Percentiles rank a stretch among this genome's conserved stretches.
These are phyloP conservation scores for Dioscorea dumetorum DNA, from an alignment of 106 monocot genomes.

Conservation along the genomic window DNA sequence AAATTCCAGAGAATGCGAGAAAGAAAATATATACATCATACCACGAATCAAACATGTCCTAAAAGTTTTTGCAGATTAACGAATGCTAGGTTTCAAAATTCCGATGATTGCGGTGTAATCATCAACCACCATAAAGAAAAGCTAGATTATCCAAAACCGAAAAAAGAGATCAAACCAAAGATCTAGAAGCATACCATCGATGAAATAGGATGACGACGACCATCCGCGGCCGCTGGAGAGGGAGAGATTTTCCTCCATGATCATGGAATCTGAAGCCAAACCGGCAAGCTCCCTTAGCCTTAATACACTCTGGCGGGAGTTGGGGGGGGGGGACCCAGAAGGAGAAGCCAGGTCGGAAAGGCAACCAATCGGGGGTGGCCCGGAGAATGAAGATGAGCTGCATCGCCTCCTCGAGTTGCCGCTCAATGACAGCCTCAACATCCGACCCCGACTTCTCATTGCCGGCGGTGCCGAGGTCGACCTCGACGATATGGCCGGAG, in stretches of 20 bases:
- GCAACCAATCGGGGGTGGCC: slow-evolving; percentile 19
- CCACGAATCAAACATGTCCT: not conserved
- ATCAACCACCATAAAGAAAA: not conserved
- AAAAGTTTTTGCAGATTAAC: not conserved
- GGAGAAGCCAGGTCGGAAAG: slow-evolving; percentile 19
- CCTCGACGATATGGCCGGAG: not conserved
- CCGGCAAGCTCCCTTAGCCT: not conserved
- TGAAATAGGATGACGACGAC: slow-evolving; percentile 2
- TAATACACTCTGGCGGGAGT: not conserved
- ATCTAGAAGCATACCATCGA: not conserved
- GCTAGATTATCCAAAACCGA: not conserved
- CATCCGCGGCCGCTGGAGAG: not conserved
- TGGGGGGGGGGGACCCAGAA: slow-evolving; percentile 15
- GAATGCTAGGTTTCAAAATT: not conserved
- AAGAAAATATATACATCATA: not conserved
- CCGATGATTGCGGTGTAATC: not conserved
- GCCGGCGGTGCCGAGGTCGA: not conserved
- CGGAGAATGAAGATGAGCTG: slow-evolving; percentile 2
- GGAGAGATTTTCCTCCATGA: not conserved
- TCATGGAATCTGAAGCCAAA: not conserved
- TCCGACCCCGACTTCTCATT: not conserved
- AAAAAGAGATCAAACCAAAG: not conserved
- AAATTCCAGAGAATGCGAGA: not conserved
- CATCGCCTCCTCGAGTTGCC: slow-evolving; percentile 9
- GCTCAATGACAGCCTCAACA: not conserved